phyloP scores from a whole-genome alignment of 2,329 filamentous ascomycete species.

The Verticillium alfalfae region DNA sequence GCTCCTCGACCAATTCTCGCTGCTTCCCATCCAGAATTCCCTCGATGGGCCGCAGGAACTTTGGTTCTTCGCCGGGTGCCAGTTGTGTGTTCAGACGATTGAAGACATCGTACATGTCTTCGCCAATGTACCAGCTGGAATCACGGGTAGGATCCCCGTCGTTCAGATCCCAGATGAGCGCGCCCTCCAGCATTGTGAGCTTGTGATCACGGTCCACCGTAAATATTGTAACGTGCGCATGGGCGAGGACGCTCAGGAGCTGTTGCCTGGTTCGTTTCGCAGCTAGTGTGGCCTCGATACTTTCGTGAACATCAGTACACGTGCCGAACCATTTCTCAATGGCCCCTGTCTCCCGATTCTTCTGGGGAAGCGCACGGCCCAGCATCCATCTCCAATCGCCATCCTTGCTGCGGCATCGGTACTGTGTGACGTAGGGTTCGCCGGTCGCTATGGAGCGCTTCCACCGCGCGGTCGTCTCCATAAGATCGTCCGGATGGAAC shows the following conservation, averaged over 20 bases:
- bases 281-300: constrained; percentile 61
- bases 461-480: constrained; percentile 52
- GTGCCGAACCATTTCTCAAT: constrained; percentile 81
- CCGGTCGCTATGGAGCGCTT: constrained; percentile 59
- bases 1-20: constrained; percentile 59
- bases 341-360: constrained; percentile 56
- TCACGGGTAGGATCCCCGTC: constrained; percentile 28
- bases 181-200: constrained; percentile 67
- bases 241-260: constrained; percentile 66
- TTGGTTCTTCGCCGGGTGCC: constrained; percentile 34
- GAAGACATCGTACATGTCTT: constrained; percentile 62
- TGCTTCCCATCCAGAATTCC: constrained; percentile 57
- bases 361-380: constrained; percentile 63
- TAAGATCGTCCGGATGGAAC: constrained; percentile 67
- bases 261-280: constrained; percentile 65
- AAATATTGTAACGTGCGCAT: constrained; percentile 72
- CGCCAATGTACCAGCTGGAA: constrained; percentile 49
- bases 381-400: constrained; percentile 78
- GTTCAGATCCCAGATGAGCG: constrained; percentile 46
- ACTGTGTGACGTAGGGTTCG: constrained; percentile 64
- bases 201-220: constrained; percentile 58
- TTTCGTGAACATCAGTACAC: constrained; percentile 74
- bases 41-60: constrained; percentile 55
- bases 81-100: constrained; percentile 38
- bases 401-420: constrained; percentile 59